Evolutionary conservation across 2,329 filamentous ascomycete genomes (phyloP), one percentile per base, ranked within the genome.

Genomic region (Lithohypha guttulata): DNA sequence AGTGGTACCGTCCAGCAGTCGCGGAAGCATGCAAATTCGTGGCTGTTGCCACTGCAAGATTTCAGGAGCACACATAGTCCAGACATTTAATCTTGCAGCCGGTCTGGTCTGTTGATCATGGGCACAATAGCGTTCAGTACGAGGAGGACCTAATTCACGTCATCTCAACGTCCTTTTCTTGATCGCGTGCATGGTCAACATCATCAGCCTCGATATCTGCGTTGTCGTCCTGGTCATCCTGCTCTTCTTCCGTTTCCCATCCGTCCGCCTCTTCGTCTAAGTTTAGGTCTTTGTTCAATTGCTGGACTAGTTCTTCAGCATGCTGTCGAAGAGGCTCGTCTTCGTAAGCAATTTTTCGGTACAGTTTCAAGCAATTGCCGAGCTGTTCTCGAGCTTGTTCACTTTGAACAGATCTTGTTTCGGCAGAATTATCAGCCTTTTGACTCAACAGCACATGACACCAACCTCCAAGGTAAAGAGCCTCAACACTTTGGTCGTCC

Each of bases 401-500:
- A 3, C 57, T 50, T 23, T 53, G 42, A 53, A 64, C 53, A 50
- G 55, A 41, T 26, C 49, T 53, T 34, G 55, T 53, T 30, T 53
- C 46, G 44, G 57, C 61, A 37, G 59, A 60, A 1, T 53, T 58
- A 27, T 68, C 54, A 46, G 59, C 56, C 55, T 68, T 63, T 51
- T 62, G 56, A 23, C 59, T 61, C 46, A 82, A 67, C 42, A 94
- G 72, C 57, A 85, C 84, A 50, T 93, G 70, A 52, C 85, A 87
- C 84, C 89, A 96, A 3, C 91, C 93, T 29, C 91, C 91, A 4
- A 98, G 70, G 63, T 98, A 98, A 86, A 87, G 95, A 13, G 84
- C 82, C 62, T 98, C 91, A 14, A 98, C 83, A 58, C 89, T 94
- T 55, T 82, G 73, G 56, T 98, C 93, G 50, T 98, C 89, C 57